phyloP scores from a whole-genome alignment of 257 asterid genomes.

The Pogostemon cablin region DNA sequence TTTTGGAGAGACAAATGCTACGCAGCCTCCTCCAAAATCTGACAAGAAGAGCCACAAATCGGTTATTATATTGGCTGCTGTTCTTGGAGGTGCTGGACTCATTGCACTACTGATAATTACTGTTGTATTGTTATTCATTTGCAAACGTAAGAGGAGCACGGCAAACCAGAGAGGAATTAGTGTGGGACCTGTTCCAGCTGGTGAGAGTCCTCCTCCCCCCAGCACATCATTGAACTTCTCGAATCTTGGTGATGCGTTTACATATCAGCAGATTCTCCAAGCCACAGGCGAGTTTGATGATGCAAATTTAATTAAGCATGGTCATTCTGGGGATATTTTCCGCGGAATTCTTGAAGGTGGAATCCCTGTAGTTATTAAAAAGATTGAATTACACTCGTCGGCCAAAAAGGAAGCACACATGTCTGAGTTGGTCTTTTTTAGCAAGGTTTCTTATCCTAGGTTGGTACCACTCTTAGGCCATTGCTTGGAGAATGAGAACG shows the following conservation, averaged over 20 bases:
- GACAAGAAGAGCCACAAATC: slow-evolving; percentile 42
- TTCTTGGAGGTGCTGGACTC: slow-evolving; percentile 72
- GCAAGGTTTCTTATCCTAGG: slow-evolving; percentile 75
- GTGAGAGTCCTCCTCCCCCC: slow-evolving; percentile 55
- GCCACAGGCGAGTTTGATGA: slow-evolving; percentile 70
- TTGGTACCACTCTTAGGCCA: slow-evolving; percentile 86
- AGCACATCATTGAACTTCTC: slow-evolving; percentile 58
- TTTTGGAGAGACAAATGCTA: slow-evolving; percentile 62
- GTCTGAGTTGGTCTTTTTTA: slow-evolving; percentile 69
- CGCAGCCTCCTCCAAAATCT: slow-evolving; percentile 49
- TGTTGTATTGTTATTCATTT: slow-evolving; percentile 44
- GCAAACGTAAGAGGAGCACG: slow-evolving; percentile 61
- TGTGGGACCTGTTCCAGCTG: slow-evolving; percentile 70
- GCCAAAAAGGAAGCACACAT: slow-evolving; percentile 62
- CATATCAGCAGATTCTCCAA: slow-evolving; percentile 80
- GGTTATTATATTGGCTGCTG: slow-evolving; percentile 65
- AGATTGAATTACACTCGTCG: slow-evolving; percentile 54
- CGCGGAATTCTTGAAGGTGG: slow-evolving; percentile 80
- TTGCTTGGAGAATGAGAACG: slow-evolving; percentile 86
- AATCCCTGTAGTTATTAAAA: slow-evolving; percentile 69
- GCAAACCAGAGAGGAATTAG: slow-evolving; percentile 61
- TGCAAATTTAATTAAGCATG: slow-evolving; percentile 66
- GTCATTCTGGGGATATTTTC: slow-evolving; percentile 84
- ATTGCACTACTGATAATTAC: slow-evolving; percentile 46
- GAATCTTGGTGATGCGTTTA: slow-evolving; percentile 66